A percentile compares a stretch with the other conserved stretches of the same genome.
Evolutionary conservation across 1,284 basidiomycete species (phyloP).

Genomic region (Hymenochaete sp.): DNA sequence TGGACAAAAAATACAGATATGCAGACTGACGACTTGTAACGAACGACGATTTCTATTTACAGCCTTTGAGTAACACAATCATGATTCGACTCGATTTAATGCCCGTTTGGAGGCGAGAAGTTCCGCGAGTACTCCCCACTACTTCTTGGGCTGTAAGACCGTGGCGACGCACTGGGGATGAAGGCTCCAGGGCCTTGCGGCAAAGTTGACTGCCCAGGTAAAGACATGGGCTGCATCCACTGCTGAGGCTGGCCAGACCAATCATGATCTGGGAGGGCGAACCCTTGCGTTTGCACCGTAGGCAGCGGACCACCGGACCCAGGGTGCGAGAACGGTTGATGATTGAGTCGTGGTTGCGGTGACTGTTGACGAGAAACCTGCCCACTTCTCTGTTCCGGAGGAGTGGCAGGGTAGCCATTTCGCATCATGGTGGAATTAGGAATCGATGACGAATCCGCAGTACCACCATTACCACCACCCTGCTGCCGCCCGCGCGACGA

Average conservation of each 20-base stretch:
- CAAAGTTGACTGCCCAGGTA: constrained; percentile 6
- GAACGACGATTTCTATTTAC: neutral
- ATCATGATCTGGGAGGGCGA: constrained; percentile 8
- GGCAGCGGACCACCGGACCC: constrained; percentile 22
- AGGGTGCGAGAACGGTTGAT: constrained; percentile 38
- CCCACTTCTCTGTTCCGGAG: constrained; percentile 39
- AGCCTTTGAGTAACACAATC: too few species aligned
- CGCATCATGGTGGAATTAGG: constrained; percentile 18
- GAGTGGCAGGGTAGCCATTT: constrained; percentile 19
- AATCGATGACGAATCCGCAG: neutral
- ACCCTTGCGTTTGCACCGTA: constrained; percentile 6
- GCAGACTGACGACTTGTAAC: neutral
- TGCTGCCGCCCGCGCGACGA: constrained; percentile 21
- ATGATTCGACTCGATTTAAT: neutral
- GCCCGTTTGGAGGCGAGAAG: neutral
- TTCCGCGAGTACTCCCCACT: constrained; percentile 13
- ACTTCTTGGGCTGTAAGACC: constrained; percentile 15
- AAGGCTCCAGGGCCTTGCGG: constrained; percentile 5
- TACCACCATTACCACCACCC: constrained; percentile 6
- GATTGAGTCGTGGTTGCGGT: constrained; percentile 31
- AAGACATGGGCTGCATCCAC: constrained; percentile 12
- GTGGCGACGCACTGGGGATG: constrained; percentile 12
- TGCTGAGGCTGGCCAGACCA: constrained; percentile 8
- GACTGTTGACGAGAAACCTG: constrained; percentile 31
- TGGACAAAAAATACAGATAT: constrained; percentile 14